Conservation (phyloP, 2,329 filamentous ascomycete genomes). For the Chaetomium globosum region DNA sequence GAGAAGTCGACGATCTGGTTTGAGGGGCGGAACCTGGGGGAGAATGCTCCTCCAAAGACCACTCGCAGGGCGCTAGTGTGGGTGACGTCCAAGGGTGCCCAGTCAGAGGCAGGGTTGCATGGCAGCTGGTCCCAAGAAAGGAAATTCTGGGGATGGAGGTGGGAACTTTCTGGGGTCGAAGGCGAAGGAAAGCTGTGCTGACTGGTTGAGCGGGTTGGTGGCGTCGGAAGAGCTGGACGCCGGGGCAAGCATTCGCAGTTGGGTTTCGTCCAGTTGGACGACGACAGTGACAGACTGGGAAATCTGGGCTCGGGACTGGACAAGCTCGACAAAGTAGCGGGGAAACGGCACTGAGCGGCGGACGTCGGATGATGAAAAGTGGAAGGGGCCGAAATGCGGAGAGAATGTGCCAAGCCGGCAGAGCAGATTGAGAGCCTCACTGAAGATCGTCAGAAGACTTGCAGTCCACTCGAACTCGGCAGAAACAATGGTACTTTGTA, state of each 20-base stretch:
- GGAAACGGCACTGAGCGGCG: background rate
- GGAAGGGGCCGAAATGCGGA: conserved; percentile 21
- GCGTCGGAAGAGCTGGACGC: conserved; percentile 20
- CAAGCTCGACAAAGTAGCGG: background rate
- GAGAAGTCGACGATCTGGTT: conserved; percentile 35
- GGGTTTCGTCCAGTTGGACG: background rate
- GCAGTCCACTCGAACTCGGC: background rate
- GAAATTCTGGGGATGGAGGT: conserved; percentile 22
- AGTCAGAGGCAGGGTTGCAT: conserved; percentile 26
- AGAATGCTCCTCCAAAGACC: conserved; percentile 4
- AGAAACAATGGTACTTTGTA: background rate
- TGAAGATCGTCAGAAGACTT: background rate
- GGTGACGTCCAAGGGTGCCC: conserved; percentile 4
- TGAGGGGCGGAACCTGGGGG: conserved; percentile 23
- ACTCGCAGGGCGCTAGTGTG: conserved; percentile 17
- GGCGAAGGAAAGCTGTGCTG: background rate
- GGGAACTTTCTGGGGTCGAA: conserved; percentile 16
- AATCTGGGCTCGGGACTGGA: too few species aligned
- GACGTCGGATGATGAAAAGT: background rate
- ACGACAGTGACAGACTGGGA: background rate
- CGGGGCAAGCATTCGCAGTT: background rate
- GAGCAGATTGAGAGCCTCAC: conserved; percentile 13
- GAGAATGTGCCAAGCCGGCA: background rate
- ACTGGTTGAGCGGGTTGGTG: conserved; percentile 21
- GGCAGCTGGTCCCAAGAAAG: conserved; percentile 17